These are phyloP conservation scores for Solanum sitiens DNA, from an alignment of 257 asterid genomes.

Conservation along the genomic window DNA sequence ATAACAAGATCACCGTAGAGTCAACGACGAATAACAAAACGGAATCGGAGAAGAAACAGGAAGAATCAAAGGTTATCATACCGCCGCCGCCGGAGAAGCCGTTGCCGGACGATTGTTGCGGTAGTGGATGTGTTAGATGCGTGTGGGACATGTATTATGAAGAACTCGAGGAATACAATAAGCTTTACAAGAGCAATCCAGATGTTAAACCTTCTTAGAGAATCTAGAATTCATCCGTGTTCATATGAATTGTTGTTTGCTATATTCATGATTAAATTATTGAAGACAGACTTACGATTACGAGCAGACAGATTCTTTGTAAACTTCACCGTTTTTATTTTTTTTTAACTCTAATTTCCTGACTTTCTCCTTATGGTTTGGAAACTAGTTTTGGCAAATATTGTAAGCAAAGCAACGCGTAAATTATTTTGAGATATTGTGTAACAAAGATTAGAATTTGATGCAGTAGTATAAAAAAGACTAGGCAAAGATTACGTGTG, in stretches of 20 bases:
- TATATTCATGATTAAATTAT: neutral
- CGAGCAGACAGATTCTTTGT: neutral
- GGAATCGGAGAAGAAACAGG: conserved; percentile 20
- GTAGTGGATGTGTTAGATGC: conserved; percentile 73
- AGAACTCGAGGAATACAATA: conserved; percentile 64
- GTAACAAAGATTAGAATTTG: neutral
- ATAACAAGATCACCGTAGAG: conserved; percentile 1
- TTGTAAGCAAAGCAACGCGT: neutral
- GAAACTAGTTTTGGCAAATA: neutral
- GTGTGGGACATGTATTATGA: conserved; percentile 73
- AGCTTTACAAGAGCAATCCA: conserved; percentile 16
- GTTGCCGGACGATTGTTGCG: conserved; percentile 73
- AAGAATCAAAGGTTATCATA: conserved; percentile 14
- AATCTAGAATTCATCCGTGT: neutral
- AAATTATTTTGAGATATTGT: neutral
- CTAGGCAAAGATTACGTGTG: neutral
- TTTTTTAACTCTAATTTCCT: neutral
- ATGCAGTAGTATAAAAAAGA: neutral
- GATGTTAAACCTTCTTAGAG: neutral
- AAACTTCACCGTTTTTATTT: neutral
- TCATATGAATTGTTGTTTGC: neutral
- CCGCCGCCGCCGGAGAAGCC: conserved; percentile 87
- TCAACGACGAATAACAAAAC: neutral
- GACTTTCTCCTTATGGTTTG: neutral
- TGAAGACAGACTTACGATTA: neutral